These are phyloP conservation scores for Saccharomyces hybrid DNA, from an alignment of 1,139 yeast genomes.

Conservation along the genomic window DNA sequence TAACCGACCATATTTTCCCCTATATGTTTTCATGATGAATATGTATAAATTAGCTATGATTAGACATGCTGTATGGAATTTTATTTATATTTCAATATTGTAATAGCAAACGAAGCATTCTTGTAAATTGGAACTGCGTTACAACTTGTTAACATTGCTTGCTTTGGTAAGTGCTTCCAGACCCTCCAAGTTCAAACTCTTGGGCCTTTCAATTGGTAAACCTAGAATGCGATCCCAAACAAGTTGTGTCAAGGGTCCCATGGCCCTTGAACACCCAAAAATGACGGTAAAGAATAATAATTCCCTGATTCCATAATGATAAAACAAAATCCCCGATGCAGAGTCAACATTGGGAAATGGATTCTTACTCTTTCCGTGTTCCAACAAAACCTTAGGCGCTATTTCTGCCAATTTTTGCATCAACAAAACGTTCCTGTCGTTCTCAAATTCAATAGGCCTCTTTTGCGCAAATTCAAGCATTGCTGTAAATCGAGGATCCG, in stretches of 20 bases:
- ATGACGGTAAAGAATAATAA: slow-evolving; percentile 51
- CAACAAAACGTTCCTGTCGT: slow-evolving; percentile 31
- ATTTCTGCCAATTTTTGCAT: slow-evolving; percentile 36
- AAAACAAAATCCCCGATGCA: slow-evolving; percentile 49
- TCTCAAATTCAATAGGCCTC: slow-evolving; percentile 28
- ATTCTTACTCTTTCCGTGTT: slow-evolving; percentile 58
- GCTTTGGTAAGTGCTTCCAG: not conserved
- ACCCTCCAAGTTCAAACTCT: slow-evolving; percentile 32
- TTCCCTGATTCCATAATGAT: slow-evolving; percentile 53
- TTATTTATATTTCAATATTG: too few species aligned
- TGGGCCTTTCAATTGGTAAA: slow-evolving; percentile 58
- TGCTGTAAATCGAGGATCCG: slow-evolving; percentile 61
- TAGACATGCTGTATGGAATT: not conserved
- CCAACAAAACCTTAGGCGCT: slow-evolving; percentile 48
- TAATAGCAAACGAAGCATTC: not conserved
- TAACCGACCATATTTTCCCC: too few species aligned
- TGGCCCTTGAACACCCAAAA: slow-evolving; percentile 52
- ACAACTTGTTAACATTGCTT: not conserved
- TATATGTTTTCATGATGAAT: too few species aligned
- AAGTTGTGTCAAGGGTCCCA: slow-evolving; percentile 52
- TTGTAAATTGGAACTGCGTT: not conserved
- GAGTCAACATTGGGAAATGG: slow-evolving; percentile 62
- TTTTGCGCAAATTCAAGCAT: slow-evolving; percentile 33
- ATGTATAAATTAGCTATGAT: too few species aligned
- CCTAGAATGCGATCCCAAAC: slow-evolving; percentile 56